These are phyloP conservation scores for Anthracocystis panici-leucophaei DNA, from an alignment of 1,284 basidiomycete genomes.

Conservation along the genomic window DNA sequence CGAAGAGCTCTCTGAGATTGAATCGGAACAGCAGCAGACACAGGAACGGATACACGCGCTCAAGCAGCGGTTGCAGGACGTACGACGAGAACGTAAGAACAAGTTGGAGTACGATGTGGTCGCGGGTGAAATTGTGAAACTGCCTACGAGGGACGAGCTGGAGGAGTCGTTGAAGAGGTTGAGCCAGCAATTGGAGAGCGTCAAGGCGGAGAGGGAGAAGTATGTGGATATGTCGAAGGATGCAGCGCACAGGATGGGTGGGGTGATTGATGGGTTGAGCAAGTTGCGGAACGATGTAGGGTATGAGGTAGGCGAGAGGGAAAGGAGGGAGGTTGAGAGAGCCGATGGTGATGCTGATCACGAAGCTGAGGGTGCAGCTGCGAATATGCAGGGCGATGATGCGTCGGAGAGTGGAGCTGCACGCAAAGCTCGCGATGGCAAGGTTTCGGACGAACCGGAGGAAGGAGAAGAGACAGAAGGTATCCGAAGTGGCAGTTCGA, in stretches of 20 bases:
- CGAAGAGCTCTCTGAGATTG: constrained; percentile 27
- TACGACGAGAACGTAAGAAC: constrained; percentile 51
- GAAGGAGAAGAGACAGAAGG: constrained; percentile 40
- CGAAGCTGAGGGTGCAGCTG: constrained; percentile 7
- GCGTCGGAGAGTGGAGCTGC: constrained; percentile 5
- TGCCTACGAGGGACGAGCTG: constrained; percentile 50
- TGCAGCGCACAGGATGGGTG: constrained; percentile 21
- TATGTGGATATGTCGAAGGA: constrained; percentile 32
- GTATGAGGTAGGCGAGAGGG: constrained; percentile 54
- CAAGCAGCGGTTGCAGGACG: constrained; percentile 47
- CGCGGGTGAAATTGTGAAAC: constrained; percentile 50
- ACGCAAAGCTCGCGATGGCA: neutral
- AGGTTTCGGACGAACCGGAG: constrained; percentile 22
- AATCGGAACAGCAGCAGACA: constrained; percentile 33
- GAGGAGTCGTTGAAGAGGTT: constrained; percentile 34
- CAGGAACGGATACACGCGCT: constrained; percentile 39
- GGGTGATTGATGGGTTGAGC: constrained; percentile 17
- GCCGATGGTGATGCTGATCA: constrained; percentile 48
- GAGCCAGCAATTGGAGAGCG: constrained; percentile 22
- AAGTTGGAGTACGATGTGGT: constrained; percentile 62
- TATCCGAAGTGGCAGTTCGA: constrained; percentile 23
- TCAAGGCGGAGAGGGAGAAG: constrained; percentile 38
- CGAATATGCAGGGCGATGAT: constrained; percentile 8
- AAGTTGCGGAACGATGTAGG: constrained; percentile 46
- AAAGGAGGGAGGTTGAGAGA: constrained; percentile 51